Evolutionary conservation across 345 rosid species (phyloP), one percentile per base, ranked within the genome.

Genomic region (Garcia nutans): DNA sequence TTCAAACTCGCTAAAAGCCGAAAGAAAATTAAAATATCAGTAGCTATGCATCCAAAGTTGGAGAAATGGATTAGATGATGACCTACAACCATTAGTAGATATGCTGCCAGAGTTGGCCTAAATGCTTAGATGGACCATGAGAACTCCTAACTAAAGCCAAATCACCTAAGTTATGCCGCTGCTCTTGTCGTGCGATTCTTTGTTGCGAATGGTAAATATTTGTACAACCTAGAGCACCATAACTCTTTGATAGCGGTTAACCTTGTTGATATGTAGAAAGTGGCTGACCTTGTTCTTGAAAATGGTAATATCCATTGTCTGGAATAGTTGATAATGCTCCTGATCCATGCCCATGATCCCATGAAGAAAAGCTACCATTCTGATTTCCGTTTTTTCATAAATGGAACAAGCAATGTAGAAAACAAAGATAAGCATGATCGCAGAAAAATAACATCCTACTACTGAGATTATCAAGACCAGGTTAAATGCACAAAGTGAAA

Each of bases 341-440:
- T 16, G 81, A 67, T 67, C 73, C 79, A 57, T 72, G 71, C 44
- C 73, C 81, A 60, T 68, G 71, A 44, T 77, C 79, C 86, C 85
- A 71, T 9, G 62, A 8, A 68, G 79, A 56, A 69, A 72, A 24
- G 73, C 68, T 44, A 72, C 62, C 71, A 57, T 83, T 83, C 85
- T 82, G 82, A 45, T 42, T 59, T 61, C n/a, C 58, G 10, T 72
- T 50, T 31, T 47, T 8, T 47, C 13, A 5, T 0, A 10, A 65
- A 58, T 20, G 20, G 1, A 47, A 45, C 8, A 73, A 24, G 33
- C 31, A 63, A 49, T 31, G 3, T 20, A 62, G 42, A 50, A 24
- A 20, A 47, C 5, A 33, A 52, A 31, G 42, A 65, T 9, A 45
- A 58, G 8, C n/a, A 26, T 41, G 9, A 58, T 44, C 2, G 31